These are phyloP conservation scores for Pisolithus microcarpus DNA, from an alignment of 768 basidiomycete genomes.

Conservation along the genomic window DNA sequence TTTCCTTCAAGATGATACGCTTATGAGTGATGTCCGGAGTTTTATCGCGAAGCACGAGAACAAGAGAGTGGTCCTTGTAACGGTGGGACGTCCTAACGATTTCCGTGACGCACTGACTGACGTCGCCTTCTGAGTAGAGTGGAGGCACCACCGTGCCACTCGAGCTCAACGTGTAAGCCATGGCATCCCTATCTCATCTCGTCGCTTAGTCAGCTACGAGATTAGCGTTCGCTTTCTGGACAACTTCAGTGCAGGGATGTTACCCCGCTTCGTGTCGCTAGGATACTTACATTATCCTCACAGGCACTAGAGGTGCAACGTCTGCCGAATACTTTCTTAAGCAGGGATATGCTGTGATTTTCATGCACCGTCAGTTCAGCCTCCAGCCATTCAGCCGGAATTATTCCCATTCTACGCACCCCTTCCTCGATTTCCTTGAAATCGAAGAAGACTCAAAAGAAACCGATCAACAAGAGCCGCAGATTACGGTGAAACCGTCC, in stretches of 20 bases:
- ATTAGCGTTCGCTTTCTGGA: conserved; percentile 93
- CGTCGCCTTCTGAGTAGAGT: conserved; percentile 48
- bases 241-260: conserved; percentile 93
- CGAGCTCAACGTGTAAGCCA: conserved; percentile 95
- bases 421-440: conserved; percentile 92
- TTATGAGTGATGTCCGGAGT: conserved; percentile 46
- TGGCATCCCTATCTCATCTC: neutral
- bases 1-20: conserved; percentile 54
- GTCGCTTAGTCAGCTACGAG: conserved; percentile 16
- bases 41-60: conserved; percentile 71
- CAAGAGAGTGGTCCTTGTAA: conserved; percentile 85
- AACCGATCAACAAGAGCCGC: conserved; percentile 23
- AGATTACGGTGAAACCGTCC: conserved; percentile 59
- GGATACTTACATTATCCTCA: conserved; percentile 4
- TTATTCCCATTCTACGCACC: conserved; percentile 97
- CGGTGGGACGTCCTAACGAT: conserved; percentile 47
- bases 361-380: conserved; percentile 97
- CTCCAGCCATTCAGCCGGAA: conserved; percentile 96
- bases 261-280: neutral
- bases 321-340: conserved; percentile 97
- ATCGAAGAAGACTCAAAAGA: conserved; percentile 32
- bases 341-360: conserved; percentile 94
- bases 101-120: conserved; percentile 5
- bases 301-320: conserved; percentile 92
- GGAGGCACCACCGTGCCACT: conserved; percentile 97